Evolutionary conservation across 23 red algal species (phyloP), one percentile per base, ranked within the genome.

Genomic region (Pyropia yezoensis): DNA sequence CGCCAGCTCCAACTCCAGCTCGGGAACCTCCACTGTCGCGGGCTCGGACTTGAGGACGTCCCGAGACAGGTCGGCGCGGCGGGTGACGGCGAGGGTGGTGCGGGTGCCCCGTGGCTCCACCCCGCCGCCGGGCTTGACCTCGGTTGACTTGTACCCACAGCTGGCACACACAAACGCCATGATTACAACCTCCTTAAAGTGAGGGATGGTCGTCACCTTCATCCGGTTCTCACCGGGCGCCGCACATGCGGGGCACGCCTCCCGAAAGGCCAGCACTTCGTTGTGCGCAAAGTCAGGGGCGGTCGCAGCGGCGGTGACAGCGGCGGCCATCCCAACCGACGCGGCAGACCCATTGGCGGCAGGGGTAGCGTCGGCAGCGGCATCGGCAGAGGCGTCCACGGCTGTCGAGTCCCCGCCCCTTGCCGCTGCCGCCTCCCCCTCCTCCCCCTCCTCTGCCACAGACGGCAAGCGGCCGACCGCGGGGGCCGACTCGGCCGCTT

Each of bases 21-120:
- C 65, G 1, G 78, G 78, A 1, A 83, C 32, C 22, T 21, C 18
- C 51, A 83, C 21, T 4, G 24, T 26, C 53, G 67, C 67, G 32
- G 78, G 58, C 18, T 83, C 78, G 14, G 78, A 83, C 57, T 70
- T 70, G 59, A 83, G 30, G 27, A 83, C 50, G 57, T 73, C 70
- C 33, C 78, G 67, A 5, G 65, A 73, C 29, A 83, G 61, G 21
- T 83, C 78, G 12, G 70, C 49, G 7, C 11, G 25, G 30, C 27
- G 49, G 11, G 45, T n/a, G 7, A 60, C 50, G 14, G 11, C 13
- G 57, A 83, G 65, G 16, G 25, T 11, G 3, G 65, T 70, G 14
- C 18, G 45, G 26, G 18, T 32, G 50, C 78, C 78, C 1, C n/a
- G 17, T 73, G 25, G 28, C 32, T 54, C 65, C 14, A 70, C 52